A percentile compares a stretch with the other conserved stretches of the same genome.
Conservation (phyloP, 306 rosid genomes). For the Vigna trinervia region DNA sequence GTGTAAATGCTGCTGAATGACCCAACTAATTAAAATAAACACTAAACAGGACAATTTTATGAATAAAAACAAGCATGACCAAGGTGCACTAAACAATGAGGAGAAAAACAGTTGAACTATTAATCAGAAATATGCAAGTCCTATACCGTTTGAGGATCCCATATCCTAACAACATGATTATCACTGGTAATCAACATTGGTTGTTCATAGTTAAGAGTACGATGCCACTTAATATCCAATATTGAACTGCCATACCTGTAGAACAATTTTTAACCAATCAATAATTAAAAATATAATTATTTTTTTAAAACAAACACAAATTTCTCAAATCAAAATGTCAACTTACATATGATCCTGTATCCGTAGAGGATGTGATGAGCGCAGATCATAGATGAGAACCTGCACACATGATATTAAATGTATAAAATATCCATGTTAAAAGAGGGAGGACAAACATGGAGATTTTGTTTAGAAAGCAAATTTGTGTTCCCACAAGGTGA, state of each 20-base stretch:
- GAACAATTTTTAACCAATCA: conserved; percentile 43
- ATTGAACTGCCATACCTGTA: conserved; percentile 91
- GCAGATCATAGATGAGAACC: conserved; percentile 92
- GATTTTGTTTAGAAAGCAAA: conserved; percentile 19
- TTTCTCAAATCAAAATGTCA: conserved; percentile 34
- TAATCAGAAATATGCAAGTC: conserved; percentile 26
- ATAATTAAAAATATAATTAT: background rate
- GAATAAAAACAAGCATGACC: conserved; percentile 19
- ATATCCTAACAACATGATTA: conserved; percentile 81
- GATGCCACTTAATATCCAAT: conserved; percentile 96
- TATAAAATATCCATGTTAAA: conserved; percentile 38
- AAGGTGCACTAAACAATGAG: conserved; percentile 14
- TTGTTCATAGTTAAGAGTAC: conserved; percentile 69
- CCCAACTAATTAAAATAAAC: conserved; percentile 11
- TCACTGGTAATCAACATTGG: conserved; percentile 84
- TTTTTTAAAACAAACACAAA: conserved; percentile 23
- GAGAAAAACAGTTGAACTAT: conserved; percentile 9
- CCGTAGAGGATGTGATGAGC: conserved; percentile 75
- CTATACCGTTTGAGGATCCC: conserved; percentile 88
- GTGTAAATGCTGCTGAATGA: conserved; percentile 13
- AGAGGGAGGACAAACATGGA: background rate
- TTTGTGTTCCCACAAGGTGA: background rate
- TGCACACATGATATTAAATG: conserved; percentile 50
- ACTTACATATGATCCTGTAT: conserved; percentile 91
- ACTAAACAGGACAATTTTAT: background rate